A percentile compares a stretch with the other conserved stretches of the same genome.
phyloP scores from a whole-genome alignment of 495 filamentous ascomycete species.

The Penicillium roqueforti region DNA sequence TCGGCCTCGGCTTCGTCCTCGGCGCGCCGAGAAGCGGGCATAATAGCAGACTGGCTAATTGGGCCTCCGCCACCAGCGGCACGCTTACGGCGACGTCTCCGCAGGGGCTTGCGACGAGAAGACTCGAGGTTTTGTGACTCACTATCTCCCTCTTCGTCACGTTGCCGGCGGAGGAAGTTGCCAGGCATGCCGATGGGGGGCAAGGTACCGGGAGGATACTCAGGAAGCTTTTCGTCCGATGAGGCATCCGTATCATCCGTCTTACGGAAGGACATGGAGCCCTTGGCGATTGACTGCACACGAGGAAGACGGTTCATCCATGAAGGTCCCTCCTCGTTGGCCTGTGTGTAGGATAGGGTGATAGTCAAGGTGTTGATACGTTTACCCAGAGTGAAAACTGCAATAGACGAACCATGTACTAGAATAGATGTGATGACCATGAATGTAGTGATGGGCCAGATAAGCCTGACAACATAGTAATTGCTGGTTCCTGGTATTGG shows the following conservation, averaged over 20 bases:
- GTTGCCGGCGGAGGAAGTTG: conserved; percentile 76
- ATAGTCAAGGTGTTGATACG: conserved; percentile 96
- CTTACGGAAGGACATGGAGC: conserved; percentile 76
- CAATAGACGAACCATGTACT: conserved; percentile 95
- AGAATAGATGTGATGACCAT: conserved; percentile 91
- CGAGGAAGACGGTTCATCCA: conserved; percentile 96
- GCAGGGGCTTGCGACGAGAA: conserved; percentile 56
- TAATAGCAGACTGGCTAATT: conserved; percentile 86
- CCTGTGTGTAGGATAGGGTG: conserved; percentile 91
- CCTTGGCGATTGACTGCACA: conserved; percentile 74
- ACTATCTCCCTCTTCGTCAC: conserved; percentile 61
- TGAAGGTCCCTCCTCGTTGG: conserved; percentile 79
- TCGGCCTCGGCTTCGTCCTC: conserved; percentile 20
- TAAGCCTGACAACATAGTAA: conserved; percentile 69
- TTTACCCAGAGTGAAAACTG: conserved; percentile 96
- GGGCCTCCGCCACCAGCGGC: conserved; percentile 78
- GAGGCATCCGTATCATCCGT: conserved; percentile 50
- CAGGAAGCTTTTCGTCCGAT: conserved; percentile 58
- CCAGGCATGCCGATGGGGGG: conserved; percentile 71
- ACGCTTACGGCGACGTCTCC: conserved; percentile 58
- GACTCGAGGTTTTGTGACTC: conserved; percentile 50
- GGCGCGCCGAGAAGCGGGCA: conserved; percentile 54
- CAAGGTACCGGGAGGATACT: conserved; percentile 73
- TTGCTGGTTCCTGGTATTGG: conserved; percentile 50
- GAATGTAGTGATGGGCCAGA: conserved; percentile 96